Evolutionary conservation across 495 filamentous ascomycete species (phyloP), one percentile per base, ranked within the genome.

Genomic region (Daldinia bambusicola): DNA sequence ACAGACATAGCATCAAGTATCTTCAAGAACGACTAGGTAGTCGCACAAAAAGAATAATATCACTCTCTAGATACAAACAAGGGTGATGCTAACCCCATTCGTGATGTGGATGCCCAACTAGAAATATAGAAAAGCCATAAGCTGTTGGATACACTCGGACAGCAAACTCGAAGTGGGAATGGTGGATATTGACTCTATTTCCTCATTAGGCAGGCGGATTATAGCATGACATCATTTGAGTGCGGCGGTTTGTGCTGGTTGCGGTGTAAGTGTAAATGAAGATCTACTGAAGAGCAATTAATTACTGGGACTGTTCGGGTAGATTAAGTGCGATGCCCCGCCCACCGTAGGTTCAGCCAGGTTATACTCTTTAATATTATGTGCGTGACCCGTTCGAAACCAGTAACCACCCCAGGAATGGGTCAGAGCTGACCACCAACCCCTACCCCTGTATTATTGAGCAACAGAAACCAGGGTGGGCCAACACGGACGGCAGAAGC

Each of bases 311-410:
- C n/a, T n/a, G n/a, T n/a, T n/a, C n/a, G n/a, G n/a, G n/a, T 65
- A 37, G 55, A 50, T 22, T 61, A 61, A 60, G 40, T 55, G 53
- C 31, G 56, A 64, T 45, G 57, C 70, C 65, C 70, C 70, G 51
- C 26, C 3, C n/a, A n/a, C 26, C 26, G 1, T 65, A 65, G 58
- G 65, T 20, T 20, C 38, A 69, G 62, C 18, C 61, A 26, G 9
- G 31, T 62, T 55, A 59, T 62, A 43, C 16, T 58, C 61, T 52
- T 61, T 37, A 37, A 48, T 36, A 53, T 30, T 61, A 70, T 59
- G 71, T 70, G 67, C 71, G 71, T 74, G 71, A 74, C 71, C 67
- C 48, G 59, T 53, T 36, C 26, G 38, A 63, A 70, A 70, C 71
- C 71, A 70, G 67, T 67, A 60, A 67, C 40, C 63, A 74, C 59